Evolutionary conservation across 345 rosid species (phyloP).

Genomic region (Salix caprea): DNA sequence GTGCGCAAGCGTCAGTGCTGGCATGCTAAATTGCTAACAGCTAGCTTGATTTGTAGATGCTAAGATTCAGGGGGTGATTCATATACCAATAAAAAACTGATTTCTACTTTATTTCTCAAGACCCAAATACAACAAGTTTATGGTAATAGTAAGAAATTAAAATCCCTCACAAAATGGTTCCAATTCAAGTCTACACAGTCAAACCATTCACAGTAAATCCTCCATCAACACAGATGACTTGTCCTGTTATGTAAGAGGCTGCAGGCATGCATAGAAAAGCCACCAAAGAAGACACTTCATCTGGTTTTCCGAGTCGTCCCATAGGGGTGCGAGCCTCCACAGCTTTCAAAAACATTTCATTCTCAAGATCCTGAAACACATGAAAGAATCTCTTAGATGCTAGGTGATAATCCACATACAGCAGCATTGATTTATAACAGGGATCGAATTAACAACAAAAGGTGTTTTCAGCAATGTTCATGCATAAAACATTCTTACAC

Average conservation of each 20-base stretch:
- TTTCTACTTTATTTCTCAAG: too few species aligned
- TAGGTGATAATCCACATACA: background rate
- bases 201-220: slow-evolving; percentile 10
- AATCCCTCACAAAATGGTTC: background rate
- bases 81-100: too few species aligned
- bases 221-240: slow-evolving; percentile 20
- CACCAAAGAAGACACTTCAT: slow-evolving; percentile 14
- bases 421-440: background rate
- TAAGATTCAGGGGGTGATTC: too few species aligned
- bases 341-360: background rate
- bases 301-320: slow-evolving; percentile 6
- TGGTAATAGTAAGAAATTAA: too few species aligned
- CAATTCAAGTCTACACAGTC: background rate
- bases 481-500: background rate
- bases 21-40: background rate
- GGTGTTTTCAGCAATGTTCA: too few species aligned
- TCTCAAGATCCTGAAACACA: background rate
- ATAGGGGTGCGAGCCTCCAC: slow-evolving; percentile 1
- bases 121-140: too few species aligned
- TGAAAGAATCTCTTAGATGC: background rate
- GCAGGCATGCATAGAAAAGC: slow-evolving; percentile 23
- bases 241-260: slow-evolving; percentile 20
- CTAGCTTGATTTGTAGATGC: background rate
- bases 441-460: background rate
- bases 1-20: background rate